Evolutionary conservation across 148 eudicot species (phyloP), one percentile per base, ranked within the genome.

Genomic region (Gaultheria prostrata): DNA sequence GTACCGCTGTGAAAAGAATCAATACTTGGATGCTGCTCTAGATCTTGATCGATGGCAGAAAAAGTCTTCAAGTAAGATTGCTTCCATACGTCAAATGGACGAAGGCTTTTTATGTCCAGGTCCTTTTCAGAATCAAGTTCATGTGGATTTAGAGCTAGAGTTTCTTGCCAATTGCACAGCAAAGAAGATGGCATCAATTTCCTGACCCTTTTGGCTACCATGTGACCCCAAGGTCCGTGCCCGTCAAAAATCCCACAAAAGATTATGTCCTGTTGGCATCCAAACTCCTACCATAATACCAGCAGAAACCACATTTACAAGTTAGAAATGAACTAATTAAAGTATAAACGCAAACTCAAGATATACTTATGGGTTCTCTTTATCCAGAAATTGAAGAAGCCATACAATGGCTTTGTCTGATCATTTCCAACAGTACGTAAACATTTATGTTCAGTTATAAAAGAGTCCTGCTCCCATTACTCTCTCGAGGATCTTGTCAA

Each of bases 201-300:
- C 79, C 91, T 88, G 39, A 95, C 97, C 83, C 87, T 91, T 86
- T 89, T 93, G n/a, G 95, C 74, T 67, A 94, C 94, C 81, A 89
- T 86, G 79, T 95, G 98, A n/a, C 98, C 98, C 97, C 96, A 89
- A 20, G 98, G 94, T 39, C 98, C 98, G 61, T 95, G 98, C 82
- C 98, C 98, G 75, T 95, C 98, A 87, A 93, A 95, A 48, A 95
- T 89, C 61, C 98, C 98, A 87, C 97, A 94, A 80, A 95, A 92
- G 21, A 88, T 90, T 92, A 92, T 90, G 87, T 93, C 98, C 81
- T 90, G 84, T 86, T 95, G 91, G 82, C 89, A 86, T 82, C 98
- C 98, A 86, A 93, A 95, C 65, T 88, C 94, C 98, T 96, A 79
- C 46, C 57, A 72, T 56, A n/a, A 30, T 35, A 79, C 24, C 33